These are phyloP conservation scores for Fusarium sp. DNA, from an alignment of 2,329 filamentous ascomycete genomes.

Conservation along the genomic window DNA sequence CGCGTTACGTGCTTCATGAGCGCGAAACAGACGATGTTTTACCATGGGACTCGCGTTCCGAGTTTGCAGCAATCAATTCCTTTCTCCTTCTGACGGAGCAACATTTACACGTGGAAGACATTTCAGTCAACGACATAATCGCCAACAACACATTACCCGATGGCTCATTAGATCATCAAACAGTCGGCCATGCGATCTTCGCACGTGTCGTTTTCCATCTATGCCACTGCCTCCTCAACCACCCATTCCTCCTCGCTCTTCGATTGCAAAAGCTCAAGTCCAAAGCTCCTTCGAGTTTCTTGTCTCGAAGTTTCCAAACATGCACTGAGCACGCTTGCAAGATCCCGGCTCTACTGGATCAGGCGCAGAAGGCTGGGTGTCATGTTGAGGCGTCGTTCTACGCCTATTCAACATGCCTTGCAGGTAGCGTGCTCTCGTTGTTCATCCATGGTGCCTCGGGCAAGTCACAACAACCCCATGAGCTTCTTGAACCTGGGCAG, in stretches of 20 bases:
- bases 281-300: constrained; percentile 18
- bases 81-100: constrained; percentile 14
- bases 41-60: constrained; percentile 23
- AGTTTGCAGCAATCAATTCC: constrained; percentile 23
- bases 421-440: constrained; percentile 7
- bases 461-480: neutral
- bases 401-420: constrained; percentile 14
- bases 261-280: constrained; percentile 45
- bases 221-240: constrained; percentile 59
- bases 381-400: constrained; percentile 21
- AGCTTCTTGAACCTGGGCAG: neutral
- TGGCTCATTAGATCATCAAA: constrained; percentile 1
- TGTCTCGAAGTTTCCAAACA: constrained; percentile 1
- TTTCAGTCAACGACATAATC: neutral
- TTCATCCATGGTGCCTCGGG: neutral
- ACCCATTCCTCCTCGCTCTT: constrained; percentile 62
- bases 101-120: neutral
- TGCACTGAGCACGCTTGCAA: constrained; percentile 9
- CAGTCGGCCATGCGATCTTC: constrained; percentile 14
- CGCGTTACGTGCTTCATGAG: constrained; percentile 1
- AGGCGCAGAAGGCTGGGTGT: neutral
- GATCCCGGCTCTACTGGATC: neutral
- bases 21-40: neutral
- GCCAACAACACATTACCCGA: neutral
- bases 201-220: constrained; percentile 20